These are phyloP conservation scores for Acorus gramineus DNA, from an alignment of 106 monocot species.

Conservation along the genomic window DNA sequence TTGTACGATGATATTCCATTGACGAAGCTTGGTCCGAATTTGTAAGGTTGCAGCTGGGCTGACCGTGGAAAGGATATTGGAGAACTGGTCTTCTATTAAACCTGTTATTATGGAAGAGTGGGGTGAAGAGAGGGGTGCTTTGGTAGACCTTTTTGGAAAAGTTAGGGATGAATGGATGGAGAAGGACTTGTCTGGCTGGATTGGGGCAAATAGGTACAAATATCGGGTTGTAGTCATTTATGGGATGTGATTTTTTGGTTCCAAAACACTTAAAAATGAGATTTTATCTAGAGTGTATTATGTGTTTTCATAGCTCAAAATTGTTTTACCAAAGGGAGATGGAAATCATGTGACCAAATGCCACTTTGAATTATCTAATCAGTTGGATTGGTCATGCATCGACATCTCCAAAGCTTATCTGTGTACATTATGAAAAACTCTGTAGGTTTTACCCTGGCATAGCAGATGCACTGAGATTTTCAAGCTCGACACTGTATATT, in stretches of 20 bases:
- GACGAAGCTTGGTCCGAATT: constrained; percentile 6
- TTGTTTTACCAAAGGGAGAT: too few species aligned
- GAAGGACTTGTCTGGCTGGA: constrained; percentile 76
- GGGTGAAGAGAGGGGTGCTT: constrained; percentile 61
- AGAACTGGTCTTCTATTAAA: constrained; percentile 73
- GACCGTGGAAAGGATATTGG: constrained; percentile 53
- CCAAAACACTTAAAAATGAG: too few species aligned
- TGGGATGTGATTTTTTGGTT: too few species aligned
- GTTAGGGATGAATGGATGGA: constrained; percentile 95
- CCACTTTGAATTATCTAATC: neutral
- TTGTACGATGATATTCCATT: neutral
- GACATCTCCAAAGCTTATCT: too few species aligned
- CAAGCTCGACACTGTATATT: constrained; percentile 81
- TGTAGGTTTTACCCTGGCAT: constrained; percentile 90
- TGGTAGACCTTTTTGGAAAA: constrained; percentile 83
- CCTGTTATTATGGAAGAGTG: constrained; percentile 85
- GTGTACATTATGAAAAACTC: neutral
- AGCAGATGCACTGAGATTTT: constrained; percentile 87
- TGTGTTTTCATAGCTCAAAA: too few species aligned
- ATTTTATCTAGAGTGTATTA: too few species aligned
- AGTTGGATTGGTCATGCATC: too few species aligned
- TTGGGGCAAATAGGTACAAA: constrained; percentile 86
- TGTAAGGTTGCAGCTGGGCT: constrained; percentile 77
- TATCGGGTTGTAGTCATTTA: too few species aligned
- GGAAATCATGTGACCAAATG: too few species aligned